phyloP scores from a whole-genome alignment of 306 rosid species.

The Canavalia ensiformis region DNA sequence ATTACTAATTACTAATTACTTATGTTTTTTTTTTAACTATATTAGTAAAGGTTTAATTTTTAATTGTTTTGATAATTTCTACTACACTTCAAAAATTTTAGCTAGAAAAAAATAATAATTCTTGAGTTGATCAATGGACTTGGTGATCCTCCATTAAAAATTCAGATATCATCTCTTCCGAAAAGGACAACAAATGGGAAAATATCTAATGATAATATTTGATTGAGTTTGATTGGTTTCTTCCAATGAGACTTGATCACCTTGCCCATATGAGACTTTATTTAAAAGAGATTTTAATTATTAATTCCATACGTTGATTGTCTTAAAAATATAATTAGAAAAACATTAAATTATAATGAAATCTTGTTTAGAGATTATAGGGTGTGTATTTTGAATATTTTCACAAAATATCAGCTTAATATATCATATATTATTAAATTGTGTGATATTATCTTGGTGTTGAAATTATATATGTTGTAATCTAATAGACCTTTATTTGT shows the following conservation, averaged over 20 bases:
- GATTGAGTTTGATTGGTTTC: not conserved
- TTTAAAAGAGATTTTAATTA: not conserved
- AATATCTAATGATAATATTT: not conserved
- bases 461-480: too few species aligned
- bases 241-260: not conserved
- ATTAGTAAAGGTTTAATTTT: too few species aligned
- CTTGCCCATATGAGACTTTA: too few species aligned
- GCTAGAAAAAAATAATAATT: too few species aligned
- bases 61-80: too few species aligned
- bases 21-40: too few species aligned
- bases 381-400: too few species aligned
- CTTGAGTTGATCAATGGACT: not conserved
- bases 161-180: constrained; percentile 6
- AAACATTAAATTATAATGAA: not conserved
- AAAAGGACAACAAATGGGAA: not conserved
- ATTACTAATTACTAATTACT: too few species aligned
- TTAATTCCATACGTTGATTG: not conserved
- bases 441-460: not conserved
- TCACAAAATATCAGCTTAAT: too few species aligned
- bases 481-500: not conserved
- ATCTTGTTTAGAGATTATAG: not conserved
- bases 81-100: too few species aligned
- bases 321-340: not conserved
- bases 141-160: not conserved
- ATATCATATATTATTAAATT: too few species aligned